Conservation (phyloP, 352 stramenopile species). For the Phytophthora pseudosyringae region DNA sequence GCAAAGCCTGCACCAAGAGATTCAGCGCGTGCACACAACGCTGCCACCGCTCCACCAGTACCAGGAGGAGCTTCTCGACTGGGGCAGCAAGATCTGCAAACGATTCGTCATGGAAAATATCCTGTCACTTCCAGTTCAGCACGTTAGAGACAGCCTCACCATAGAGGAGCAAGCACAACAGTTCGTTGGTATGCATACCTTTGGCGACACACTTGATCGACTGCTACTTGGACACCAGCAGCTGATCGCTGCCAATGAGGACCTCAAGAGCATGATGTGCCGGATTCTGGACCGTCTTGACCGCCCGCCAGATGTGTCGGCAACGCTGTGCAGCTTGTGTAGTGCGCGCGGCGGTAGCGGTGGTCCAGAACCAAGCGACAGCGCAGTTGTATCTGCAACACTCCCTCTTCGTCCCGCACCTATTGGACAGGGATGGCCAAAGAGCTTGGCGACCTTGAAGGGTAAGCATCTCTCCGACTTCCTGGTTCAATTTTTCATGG, state of each 20-base stretch:
- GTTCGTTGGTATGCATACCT: no score
- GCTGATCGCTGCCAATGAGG: constrained; percentile 1
- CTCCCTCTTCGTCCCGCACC: not conserved
- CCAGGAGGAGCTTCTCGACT: no score
- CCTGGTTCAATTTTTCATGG: constrained; percentile 8
- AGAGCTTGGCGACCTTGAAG: not conserved
- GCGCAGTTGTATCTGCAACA: not conserved
- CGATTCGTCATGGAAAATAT: no score
- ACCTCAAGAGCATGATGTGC: constrained; percentile 1
- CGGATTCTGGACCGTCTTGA: not conserved
- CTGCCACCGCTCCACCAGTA: not conserved
- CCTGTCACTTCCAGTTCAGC: no score
- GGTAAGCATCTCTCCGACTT: constrained; percentile 1
- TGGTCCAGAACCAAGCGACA: not conserved
- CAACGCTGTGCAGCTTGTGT: not conserved
- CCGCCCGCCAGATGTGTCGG: not conserved
- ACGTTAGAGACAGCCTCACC: no score
- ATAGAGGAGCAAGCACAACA: no score
- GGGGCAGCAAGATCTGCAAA: no score
- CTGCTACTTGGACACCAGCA: no score
- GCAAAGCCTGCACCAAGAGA: constrained; percentile 4
- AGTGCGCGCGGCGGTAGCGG: not conserved
- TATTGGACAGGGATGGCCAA: not conserved
- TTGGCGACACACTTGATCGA: no score
- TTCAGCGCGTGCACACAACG: not conserved